Conservation (phyloP, 306 rosid species). For the Prunus dulcis region DNA sequence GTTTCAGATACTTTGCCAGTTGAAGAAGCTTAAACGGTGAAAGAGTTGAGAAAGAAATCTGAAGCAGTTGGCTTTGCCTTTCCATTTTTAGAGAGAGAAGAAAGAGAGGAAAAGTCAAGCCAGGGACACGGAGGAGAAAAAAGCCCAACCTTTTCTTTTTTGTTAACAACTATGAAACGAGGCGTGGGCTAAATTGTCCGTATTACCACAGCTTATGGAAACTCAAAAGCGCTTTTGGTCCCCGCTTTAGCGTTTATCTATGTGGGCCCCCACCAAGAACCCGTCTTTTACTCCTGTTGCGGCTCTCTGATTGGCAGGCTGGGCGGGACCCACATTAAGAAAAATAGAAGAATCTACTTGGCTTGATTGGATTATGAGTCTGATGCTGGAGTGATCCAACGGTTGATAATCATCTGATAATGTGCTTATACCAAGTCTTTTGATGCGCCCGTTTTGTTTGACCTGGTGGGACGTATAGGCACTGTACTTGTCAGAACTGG, state of each 20-base stretch:
- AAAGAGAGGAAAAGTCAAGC: slow-evolving; percentile 1
- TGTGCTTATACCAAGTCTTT: neutral
- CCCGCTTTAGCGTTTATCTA: neutral
- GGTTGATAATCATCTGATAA: neutral
- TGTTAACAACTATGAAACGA: neutral
- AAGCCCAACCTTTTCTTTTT: neutral
- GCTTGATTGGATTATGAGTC: too few species aligned
- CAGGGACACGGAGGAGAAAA: neutral
- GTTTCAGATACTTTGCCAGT: neutral
- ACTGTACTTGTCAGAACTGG: neutral
- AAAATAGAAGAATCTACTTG: too few species aligned
- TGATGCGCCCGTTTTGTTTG: neutral
- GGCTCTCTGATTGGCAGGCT: too few species aligned
- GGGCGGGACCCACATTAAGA: too few species aligned
- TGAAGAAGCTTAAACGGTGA: neutral
- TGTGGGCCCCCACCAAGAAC: neutral
- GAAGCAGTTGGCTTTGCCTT: neutral
- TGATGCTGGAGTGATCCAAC: neutral
- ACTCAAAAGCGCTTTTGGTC: neutral
- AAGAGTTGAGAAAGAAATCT: neutral
- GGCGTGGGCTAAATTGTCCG: neutral
- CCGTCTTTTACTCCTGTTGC: neutral
- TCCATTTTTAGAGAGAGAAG: neutral
- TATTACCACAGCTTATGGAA: neutral
- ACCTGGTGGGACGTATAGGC: neutral